These are phyloP conservation scores for Solanum medicagineum DNA, from an alignment of 257 asterid genomes.

Conservation along the genomic window DNA sequence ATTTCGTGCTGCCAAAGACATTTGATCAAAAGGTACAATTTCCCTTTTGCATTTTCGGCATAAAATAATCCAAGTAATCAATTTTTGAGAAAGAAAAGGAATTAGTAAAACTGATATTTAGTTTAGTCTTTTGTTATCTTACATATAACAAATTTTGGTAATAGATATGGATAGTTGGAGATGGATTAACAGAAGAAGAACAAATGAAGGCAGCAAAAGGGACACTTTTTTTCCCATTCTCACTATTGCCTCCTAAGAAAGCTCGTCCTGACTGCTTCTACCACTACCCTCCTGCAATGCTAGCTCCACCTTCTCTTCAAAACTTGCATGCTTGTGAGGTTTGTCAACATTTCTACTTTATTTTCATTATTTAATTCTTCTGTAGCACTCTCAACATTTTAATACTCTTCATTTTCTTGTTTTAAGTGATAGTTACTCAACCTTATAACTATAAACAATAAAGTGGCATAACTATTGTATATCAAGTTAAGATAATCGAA, in stretches of 20 bases:
- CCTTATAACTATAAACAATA: background rate
- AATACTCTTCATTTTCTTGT: background rate
- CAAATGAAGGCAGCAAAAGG: conserved; percentile 61
- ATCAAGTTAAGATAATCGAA: background rate
- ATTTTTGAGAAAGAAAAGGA: background rate
- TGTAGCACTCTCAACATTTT: background rate
- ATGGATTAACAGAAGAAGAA: conserved; percentile 52
- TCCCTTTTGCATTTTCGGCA: background rate
- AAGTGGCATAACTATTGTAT: background rate
- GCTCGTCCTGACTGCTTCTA: conserved; percentile 48
- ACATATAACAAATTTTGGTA: background rate
- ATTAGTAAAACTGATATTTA: background rate
- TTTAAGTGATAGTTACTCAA: background rate
- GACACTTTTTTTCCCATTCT: conserved; percentile 57
- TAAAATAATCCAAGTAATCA: background rate
- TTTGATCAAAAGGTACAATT: conserved; percentile 12
- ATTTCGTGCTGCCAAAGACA: background rate
- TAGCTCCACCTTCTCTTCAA: conserved; percentile 52
- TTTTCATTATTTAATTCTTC: background rate
- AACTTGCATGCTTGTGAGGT: conserved; percentile 90
- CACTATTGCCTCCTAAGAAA: conserved; percentile 65
- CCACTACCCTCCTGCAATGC: conserved; percentile 63
- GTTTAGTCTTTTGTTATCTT: background rate
- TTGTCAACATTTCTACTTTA: background rate
- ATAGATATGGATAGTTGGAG: conserved; percentile 78